Conservation (phyloP, 2,329 filamentous ascomycete species). For the Magnaporthiopsis incrustans region DNA sequence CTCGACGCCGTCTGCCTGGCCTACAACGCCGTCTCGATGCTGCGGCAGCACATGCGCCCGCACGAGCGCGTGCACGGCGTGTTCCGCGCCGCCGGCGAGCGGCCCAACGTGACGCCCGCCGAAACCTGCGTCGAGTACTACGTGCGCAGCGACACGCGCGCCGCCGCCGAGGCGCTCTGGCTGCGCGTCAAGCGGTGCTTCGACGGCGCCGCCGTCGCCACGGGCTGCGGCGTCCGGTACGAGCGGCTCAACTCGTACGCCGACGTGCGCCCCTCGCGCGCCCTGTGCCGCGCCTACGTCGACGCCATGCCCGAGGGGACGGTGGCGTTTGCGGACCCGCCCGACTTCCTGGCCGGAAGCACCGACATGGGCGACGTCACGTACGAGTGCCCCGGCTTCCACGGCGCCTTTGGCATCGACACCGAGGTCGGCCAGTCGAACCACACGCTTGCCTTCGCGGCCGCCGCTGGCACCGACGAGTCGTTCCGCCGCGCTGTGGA, state of each 20-base stretch:
- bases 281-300: slow-evolving; percentile 19
- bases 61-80: slow-evolving; percentile 42
- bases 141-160: slow-evolving; percentile 31
- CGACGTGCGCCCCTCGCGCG: slow-evolving; percentile 18
- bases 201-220: slow-evolving; percentile 26
- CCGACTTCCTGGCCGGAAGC: slow-evolving; percentile 23
- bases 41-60: slow-evolving; percentile 39
- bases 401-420: slow-evolving; percentile 32
- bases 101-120: slow-evolving; percentile 28
- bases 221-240: slow-evolving; percentile 21
- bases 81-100: slow-evolving; percentile 29
- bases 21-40: slow-evolving; percentile 29
- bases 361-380: slow-evolving; percentile 35
- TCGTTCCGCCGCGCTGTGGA: slow-evolving; percentile 24
- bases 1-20: slow-evolving; percentile 35
- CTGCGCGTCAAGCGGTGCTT: slow-evolving; percentile 24
- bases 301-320: slow-evolving; percentile 21
- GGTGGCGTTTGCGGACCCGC: slow-evolving; percentile 20
- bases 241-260: slow-evolving; percentile 24
- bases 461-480: slow-evolving; percentile 28
- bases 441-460: slow-evolving; percentile 33
- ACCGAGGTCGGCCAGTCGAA: slow-evolving; percentile 27
- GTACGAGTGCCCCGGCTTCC: slow-evolving; percentile 34
- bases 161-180: slow-evolving; percentile 23
- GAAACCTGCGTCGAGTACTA: slow-evolving; percentile 34